Evolutionary conservation across 768 basidiomycete species (phyloP), one percentile per base, ranked within the genome.

Genomic region (Mycena galericulata): DNA sequence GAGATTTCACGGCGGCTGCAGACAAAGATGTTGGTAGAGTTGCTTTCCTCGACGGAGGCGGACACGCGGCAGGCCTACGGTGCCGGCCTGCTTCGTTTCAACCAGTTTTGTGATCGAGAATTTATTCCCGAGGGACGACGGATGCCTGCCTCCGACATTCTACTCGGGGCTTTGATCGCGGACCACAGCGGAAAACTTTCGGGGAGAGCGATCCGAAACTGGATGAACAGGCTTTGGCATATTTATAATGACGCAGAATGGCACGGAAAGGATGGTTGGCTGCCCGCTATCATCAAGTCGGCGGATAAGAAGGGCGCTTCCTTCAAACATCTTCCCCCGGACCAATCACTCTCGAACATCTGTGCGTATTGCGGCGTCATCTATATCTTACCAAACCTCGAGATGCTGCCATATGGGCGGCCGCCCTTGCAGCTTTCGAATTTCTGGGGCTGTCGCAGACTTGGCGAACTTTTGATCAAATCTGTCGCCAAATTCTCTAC

Each of bases 1-100:
- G 41, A n/a, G n/a, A 10, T 59, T 15, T 10, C 43, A 1, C 45
- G 34, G 4, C 17, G 12, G 2, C n/a, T 59, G 15, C 43, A 59
- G 30, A 12, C n/a, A 0, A 29, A n/a, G 1, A 34, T 59, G 22
- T 59, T 32, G 30, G 57, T 46, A 22, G 32, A 7, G 0, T 10
- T 59, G 43, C 47, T 1, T 9, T 3, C 10, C n/a, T n/a, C n/a
- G n/a, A n/a, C n/a, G n/a, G 30, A 43, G 5, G 29, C 30, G 14
- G 30, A 59, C 18, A 77, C 78, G 11, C 38, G 40, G 6, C 59
- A 47, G 18, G 63, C 74, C 0, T 79, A 79, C 47, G 57, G 57
- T 12, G 43, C 57, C 1, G 57, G 57, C n/a, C 45, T 59, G 11
- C 57, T 59, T 9, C 45, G 30, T 6, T 59, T 22, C 30, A n/a